These are phyloP conservation scores for Zygotorulaspora sp. DNA, from an alignment of 805 yeast genomes.

Conservation along the genomic window DNA sequence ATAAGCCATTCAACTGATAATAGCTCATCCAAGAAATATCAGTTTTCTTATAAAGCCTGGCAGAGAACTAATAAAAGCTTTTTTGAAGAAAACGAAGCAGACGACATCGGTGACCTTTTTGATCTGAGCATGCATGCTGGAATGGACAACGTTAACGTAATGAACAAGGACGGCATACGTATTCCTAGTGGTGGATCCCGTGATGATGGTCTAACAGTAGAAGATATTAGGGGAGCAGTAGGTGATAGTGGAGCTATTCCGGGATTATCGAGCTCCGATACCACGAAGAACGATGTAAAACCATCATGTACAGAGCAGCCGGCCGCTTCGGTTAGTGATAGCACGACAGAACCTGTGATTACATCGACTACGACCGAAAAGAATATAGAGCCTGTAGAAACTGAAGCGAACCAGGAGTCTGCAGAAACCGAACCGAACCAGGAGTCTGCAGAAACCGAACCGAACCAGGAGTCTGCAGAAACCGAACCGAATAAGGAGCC, in stretches of 20 bases:
- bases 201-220: conserved; percentile 38
- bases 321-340: too few species aligned
- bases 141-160: conserved; percentile 2
- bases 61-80: conserved; percentile 11
- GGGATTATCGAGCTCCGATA: conserved; percentile 38
- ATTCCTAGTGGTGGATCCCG: conserved; percentile 12
- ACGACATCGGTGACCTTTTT: conserved; percentile 8
- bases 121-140: conserved; percentile 10
- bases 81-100: conserved; percentile 5
- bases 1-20: conserved; percentile 7
- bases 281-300: conserved; percentile 7
- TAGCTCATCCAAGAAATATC: conserved; percentile 16
- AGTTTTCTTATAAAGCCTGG: conserved; percentile 29
- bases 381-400: background rate
- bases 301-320: too few species aligned
- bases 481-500: too few species aligned
- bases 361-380: too few species aligned
- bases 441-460: background rate
- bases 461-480: too few species aligned
- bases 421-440: background rate
- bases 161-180: conserved; percentile 1
- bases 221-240: conserved; percentile 53
- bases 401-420: background rate
- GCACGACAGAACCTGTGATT: too few species aligned
- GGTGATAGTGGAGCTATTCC: conserved; percentile 44